These are phyloP conservation scores for Fomitopsis pinicola DNA, from an alignment of 1,284 basidiomycete genomes.

Conservation along the genomic window DNA sequence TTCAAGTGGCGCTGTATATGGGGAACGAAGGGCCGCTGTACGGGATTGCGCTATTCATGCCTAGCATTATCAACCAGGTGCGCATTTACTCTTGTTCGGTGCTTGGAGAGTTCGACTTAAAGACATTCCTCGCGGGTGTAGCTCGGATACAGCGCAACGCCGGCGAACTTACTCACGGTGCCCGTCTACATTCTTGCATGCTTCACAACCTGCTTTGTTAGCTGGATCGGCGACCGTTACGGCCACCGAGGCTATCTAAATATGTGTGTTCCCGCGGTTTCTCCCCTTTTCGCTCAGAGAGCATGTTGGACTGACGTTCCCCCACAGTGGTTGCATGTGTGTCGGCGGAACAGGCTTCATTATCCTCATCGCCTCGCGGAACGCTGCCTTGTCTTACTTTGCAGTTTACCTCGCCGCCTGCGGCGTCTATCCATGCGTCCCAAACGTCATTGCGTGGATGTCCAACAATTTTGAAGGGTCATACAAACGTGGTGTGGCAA, in stretches of 20 bases:
- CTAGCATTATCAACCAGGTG: constrained; percentile 63
- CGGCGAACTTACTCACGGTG: constrained; percentile 68
- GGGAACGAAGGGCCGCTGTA: constrained; percentile 64
- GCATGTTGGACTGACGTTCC: background rate
- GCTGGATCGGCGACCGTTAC: constrained; percentile 56
- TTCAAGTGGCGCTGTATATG: constrained; percentile 49
- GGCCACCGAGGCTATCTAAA: constrained; percentile 60
- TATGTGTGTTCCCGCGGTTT: constrained; percentile 38
- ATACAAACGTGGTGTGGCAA: constrained; percentile 40
- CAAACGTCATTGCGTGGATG: constrained; percentile 70
- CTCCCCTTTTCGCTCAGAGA: background rate
- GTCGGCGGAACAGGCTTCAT: constrained; percentile 54
- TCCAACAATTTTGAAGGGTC: constrained; percentile 67
- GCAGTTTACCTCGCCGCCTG: constrained; percentile 66
- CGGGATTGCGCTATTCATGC: constrained; percentile 69
- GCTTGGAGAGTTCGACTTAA: background rate
- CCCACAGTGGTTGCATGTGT: background rate
- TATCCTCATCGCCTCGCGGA: constrained; percentile 64
- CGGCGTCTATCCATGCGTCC: constrained; percentile 69
- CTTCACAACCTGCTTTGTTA: constrained; percentile 58
- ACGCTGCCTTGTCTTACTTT: constrained; percentile 61
- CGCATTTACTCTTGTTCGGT: background rate
- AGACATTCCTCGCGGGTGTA: constrained; percentile 24
- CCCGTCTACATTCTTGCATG: constrained; percentile 68
- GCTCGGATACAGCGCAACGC: constrained; percentile 62